These are phyloP conservation scores for Telopea speciosissima DNA, from an alignment of 177 flowering plant species.

Conservation along the genomic window DNA sequence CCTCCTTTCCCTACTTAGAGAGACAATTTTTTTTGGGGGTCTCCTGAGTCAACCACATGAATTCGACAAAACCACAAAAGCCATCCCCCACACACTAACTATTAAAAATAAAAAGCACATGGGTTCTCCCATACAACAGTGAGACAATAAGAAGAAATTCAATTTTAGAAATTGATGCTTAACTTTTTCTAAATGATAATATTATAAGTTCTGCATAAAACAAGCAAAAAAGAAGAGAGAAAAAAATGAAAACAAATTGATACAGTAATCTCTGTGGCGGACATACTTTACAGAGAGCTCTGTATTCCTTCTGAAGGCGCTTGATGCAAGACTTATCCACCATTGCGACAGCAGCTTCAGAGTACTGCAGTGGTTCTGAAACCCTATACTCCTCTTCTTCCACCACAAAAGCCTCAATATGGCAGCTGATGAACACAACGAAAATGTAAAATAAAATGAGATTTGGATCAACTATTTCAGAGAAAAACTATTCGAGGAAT, in stretches of 20 bases:
- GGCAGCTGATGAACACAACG: not conserved
- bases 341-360: slow-evolving; percentile 35
- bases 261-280: not conserved
- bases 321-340: slow-evolving; percentile 81
- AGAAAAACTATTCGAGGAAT: not conserved
- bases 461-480: not conserved
- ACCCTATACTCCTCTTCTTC: not conserved
- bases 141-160: not conserved
- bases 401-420: slow-evolving; percentile 4
- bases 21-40: no score
- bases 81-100: not conserved
- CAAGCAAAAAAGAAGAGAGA: not conserved
- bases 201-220: not conserved
- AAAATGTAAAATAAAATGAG: not conserved
- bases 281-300: slow-evolving; percentile 86
- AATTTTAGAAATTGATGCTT: no score
- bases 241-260: slow-evolving; percentile 1
- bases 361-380: slow-evolving; percentile 1
- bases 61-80: not conserved
- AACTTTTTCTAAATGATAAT: no score
- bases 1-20: no score
- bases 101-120: no score
- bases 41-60: no score
- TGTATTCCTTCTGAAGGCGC: slow-evolving; percentile 91
- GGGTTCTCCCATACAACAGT: not conserved